A percentile compares a stretch with the other conserved stretches of the same genome.
Evolutionary conservation across 1,139 yeast genomes (phyloP).

Genomic region (Hansenula sp.): DNA sequence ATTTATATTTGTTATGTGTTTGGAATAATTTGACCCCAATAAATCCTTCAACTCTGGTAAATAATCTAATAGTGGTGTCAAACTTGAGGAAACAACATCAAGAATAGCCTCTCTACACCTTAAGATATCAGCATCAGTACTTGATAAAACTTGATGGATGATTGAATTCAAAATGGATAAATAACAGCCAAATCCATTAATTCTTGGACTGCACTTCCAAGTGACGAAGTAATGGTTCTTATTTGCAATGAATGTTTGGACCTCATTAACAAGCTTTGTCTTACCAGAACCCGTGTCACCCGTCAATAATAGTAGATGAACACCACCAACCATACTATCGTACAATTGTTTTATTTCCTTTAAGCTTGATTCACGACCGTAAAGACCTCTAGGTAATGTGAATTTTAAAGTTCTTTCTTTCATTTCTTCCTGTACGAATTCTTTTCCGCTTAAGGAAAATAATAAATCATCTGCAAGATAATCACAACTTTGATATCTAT

Average conservation of each 20-base stretch:
- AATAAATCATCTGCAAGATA: constrained; percentile 38
- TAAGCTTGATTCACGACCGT: constrained; percentile 36
- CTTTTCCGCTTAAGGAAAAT: constrained; percentile 14
- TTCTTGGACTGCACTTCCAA: constrained; percentile 39
- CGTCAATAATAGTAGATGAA: constrained; percentile 33
- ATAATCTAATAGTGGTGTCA: constrained; percentile 38
- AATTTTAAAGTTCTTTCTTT: constrained; percentile 24
- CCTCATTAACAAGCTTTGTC: constrained; percentile 39
- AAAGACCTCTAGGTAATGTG: constrained; percentile 29
- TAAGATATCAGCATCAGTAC: constrained; percentile 34
- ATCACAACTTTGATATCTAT: constrained; percentile 38
- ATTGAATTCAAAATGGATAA: constrained; percentile 37
- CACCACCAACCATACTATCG: constrained; percentile 25
- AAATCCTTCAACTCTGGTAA: constrained; percentile 44
- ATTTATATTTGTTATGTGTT: constrained; percentile 22
- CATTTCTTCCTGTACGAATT: neutral
- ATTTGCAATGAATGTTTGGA: constrained; percentile 35
- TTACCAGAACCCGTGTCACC: constrained; percentile 52
- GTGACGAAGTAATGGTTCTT: constrained; percentile 37
- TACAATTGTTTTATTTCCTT: constrained; percentile 27
- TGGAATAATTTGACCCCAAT: constrained; percentile 41
- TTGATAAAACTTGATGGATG: constrained; percentile 40
- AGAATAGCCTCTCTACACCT: constrained; percentile 43
- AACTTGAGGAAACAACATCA: constrained; percentile 38
- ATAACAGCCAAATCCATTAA: constrained; percentile 29